These are phyloP conservation scores for Naganishia vaughanmartiniae DNA, from an alignment of 768 basidiomycete species.

Conservation along the genomic window DNA sequence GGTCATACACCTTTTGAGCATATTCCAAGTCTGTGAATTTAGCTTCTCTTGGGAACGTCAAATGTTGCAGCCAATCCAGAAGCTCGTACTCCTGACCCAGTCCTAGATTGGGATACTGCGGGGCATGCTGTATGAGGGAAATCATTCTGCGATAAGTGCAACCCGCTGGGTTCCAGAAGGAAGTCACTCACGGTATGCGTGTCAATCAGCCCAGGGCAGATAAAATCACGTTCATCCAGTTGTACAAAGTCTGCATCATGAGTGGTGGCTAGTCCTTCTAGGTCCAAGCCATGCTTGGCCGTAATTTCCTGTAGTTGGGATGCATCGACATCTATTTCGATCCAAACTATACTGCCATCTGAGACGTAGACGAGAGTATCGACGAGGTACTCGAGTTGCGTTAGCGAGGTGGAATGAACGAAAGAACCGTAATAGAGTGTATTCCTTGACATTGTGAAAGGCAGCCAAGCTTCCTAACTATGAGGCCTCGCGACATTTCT, in stretches of 20 bases:
- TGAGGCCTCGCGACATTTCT: neutral
- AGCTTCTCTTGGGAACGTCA: conserved; percentile 85
- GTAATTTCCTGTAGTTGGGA: conserved; percentile 55
- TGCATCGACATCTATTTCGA: conserved; percentile 61
- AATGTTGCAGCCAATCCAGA: conserved; percentile 76
- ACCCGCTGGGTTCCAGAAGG: neutral
- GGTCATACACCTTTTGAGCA: conserved; percentile 66
- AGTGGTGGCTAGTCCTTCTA: conserved; percentile 37
- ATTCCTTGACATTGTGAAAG: neutral
- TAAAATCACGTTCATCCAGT: conserved; percentile 59
- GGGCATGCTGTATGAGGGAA: conserved; percentile 62
- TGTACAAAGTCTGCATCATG: conserved; percentile 50
- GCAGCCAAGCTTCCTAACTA: neutral
- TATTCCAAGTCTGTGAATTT: conserved; percentile 69
- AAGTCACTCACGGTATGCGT: conserved; percentile 72
- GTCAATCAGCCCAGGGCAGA: conserved; percentile 86
- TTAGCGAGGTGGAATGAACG: conserved; percentile 42
- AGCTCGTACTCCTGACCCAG: conserved; percentile 77
- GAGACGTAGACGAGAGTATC: conserved; percentile 61
- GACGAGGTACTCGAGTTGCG: conserved; percentile 53
- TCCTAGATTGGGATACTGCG: conserved; percentile 60
- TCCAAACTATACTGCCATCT: conserved; percentile 67
- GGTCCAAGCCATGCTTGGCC: conserved; percentile 57
- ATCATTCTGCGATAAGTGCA: neutral
- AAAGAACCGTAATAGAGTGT: conserved; percentile 40